These are phyloP conservation scores for Clathrospora elynae DNA, from an alignment of 2,329 filamentous ascomycete genomes.

Conservation along the genomic window DNA sequence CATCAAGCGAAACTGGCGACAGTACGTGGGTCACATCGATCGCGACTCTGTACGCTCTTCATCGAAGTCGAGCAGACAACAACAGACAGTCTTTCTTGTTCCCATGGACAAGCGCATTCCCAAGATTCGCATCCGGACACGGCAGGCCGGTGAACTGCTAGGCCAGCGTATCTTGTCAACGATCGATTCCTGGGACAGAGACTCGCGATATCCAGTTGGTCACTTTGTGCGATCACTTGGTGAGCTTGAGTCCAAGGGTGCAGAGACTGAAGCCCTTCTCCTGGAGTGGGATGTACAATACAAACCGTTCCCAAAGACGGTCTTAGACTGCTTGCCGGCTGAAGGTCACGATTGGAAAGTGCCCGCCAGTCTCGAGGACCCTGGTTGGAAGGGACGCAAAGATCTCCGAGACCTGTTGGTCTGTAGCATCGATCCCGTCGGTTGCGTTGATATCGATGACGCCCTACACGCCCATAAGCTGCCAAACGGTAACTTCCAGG, in stretches of 20 bases:
- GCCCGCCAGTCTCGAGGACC: slow-evolving; percentile 75
- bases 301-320: slow-evolving; percentile 92
- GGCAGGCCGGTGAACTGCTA: slow-evolving; percentile 84
- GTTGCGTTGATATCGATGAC: slow-evolving; percentile 98
- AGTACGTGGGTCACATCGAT: slow-evolving; percentile 96
- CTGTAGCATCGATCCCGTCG: slow-evolving; percentile 95
- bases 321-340: slow-evolving; percentile 86
- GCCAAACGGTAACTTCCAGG: slow-evolving; percentile 91
- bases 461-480: slow-evolving; percentile 84
- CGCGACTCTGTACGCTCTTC: slow-evolving; percentile 78
- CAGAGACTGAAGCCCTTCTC: slow-evolving; percentile 91
- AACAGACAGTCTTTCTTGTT: slow-evolving; percentile 91
- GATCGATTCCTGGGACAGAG: slow-evolving; percentile 93
- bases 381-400: slow-evolving; percentile 82
- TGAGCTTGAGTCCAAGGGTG: slow-evolving; percentile 94
- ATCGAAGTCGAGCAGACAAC: slow-evolving; percentile 76
- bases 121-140: slow-evolving; percentile 90
- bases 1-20: slow-evolving; percentile 94
- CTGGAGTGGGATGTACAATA: slow-evolving; percentile 98
- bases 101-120: slow-evolving; percentile 98
- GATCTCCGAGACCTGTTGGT: slow-evolving; percentile 86
- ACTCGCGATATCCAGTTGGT: slow-evolving; percentile 88
- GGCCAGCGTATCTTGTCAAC: slow-evolving; percentile 92
- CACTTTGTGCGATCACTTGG: slow-evolving; percentile 93
- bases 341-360: slow-evolving; percentile 96